Evolutionary conservation across 2,329 filamentous ascomycete species (phyloP), one percentile per base, ranked within the genome.

Genomic region (Aureobasidium sp.): DNA sequence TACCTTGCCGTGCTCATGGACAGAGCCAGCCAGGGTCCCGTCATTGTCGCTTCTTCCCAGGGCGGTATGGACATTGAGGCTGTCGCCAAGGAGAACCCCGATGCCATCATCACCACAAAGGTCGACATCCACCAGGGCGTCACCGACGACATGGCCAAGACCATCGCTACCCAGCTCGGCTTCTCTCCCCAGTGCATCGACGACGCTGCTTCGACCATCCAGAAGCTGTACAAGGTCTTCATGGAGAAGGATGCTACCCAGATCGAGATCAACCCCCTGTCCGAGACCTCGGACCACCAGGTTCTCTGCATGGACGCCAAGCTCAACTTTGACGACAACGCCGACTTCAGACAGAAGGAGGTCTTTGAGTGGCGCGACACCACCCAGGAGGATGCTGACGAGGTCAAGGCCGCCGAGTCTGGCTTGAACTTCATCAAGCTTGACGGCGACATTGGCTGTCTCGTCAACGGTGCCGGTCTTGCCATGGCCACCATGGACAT

Each of bases 401-500:
- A 98, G 79, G 91, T 98, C 67, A 91, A 91, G 75, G 93, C 93
- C 65, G 90, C 90, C 66, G 79, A 95, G 80, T 90, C 76, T 62
- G 89, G 89, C 66, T 83, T 98, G 63, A 98, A 98, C 84, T 98
- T 98, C 79, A 98, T 98, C 81, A 98, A 98, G 83, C 86, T 98
- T 58, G 93, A 97, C 69, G 93, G 93, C 70, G 93, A 98, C 71
- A 98, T 98, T 70, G 93, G 93, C 74, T 98, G 93, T 79, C 80
- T 97, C 57, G 93, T 98, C 78, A 98, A 98, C 78, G 93, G 93
- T 71, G 93, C 93, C 66, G 93, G 93, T 77, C 86, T 98, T 62
- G 93, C 93, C 75, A 98, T 98, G 93, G 93, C 93, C 59, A 98
- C 93, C 71, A 98, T 98, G 93, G 93, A 98, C 74, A 97, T 98